Percentiles rank a stretch among this genome's conserved stretches.
Evolutionary conservation across 768 basidiomycete species (phyloP).

Genomic region (Tylopilus cervinicoccineus): DNA sequence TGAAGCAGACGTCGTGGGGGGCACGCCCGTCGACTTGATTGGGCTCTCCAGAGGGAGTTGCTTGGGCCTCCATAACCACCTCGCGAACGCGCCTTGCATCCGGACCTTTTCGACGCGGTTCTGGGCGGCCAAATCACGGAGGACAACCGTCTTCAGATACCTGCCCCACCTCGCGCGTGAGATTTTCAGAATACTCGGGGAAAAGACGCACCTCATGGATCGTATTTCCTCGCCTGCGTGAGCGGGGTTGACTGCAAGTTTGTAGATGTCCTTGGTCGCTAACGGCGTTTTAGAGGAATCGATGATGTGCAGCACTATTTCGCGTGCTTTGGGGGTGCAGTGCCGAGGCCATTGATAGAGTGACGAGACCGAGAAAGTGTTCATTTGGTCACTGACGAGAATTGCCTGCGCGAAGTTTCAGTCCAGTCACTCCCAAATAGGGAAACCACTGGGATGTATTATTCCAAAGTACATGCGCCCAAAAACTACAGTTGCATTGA

Average conservation of each 20-base stretch:
- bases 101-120: constrained; percentile 43
- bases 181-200: too few species aligned
- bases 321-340: constrained; percentile 21
- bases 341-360: constrained; percentile 22
- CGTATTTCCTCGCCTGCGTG: constrained; percentile 46
- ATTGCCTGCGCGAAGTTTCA: not conserved
- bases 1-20: not conserved
- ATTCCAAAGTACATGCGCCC: constrained; percentile 2
- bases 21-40: not conserved
- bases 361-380: constrained; percentile 13
- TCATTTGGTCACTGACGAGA: constrained; percentile 1
- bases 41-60: not conserved
- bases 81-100: constrained; percentile 28
- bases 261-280: constrained; percentile 27
- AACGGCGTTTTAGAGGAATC: constrained; percentile 20
- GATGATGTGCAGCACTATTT: constrained; percentile 20
- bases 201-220: constrained; percentile 45
- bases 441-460: not conserved
- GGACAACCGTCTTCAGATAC: constrained; percentile 51
- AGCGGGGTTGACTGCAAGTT: constrained; percentile 14
- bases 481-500: constrained; percentile 67
- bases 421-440: not conserved
- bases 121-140: constrained; percentile 42
- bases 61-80: constrained; percentile 40
- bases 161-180: constrained; percentile 26